Base-by-base conservation (phyloP, 768 basidiomycete genomes). In the Mycena metata region DNA sequence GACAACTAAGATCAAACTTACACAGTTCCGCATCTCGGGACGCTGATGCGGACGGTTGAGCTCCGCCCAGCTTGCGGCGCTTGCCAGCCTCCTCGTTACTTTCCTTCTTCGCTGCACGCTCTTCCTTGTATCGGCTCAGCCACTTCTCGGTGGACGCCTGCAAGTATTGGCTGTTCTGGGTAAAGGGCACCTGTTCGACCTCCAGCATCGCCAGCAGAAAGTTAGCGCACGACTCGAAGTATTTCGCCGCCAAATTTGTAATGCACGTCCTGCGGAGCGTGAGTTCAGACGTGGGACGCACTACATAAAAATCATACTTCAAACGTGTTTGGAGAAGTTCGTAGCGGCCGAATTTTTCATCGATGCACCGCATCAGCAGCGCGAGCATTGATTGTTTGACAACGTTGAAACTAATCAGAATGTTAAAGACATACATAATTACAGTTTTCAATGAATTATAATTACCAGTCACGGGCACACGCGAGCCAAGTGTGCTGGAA, bases 321-420 rank as follows among this genome's bases (percentile, higher is more conserved):
- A 86, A 69, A 58, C 77, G 64, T 5, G 67, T 65, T 47, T 80
- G 73, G 0, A 87, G 79, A 12, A 72, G 42, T 17, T 64, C 76
- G 64, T 85, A 87, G 7, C 79, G 78, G 3, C 79, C 80, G 64
- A 88, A 89, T n/a, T n/a, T n/a, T n/a, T n/a, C n/a, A n/a, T n/a
- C n/a, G n/a, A n/a, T n/a, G n/a, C n/a, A n/a, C n/a, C 76, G 65
- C 5, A 83, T 66, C 15, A 78, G 56, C 41, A 78, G 69, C 17
- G 75, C 72, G 6, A 84, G 73, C 2, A 80, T 75, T 12, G 77
- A 72, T 19, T 60, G 57, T 19, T 70, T 66, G 16, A 79, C 72
- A 17, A 23, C 36, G 23, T 63, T 47, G 56, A 79, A 78, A 64
- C 80, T n/a, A n/a, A n/a, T n/a, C n/a, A n/a, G n/a, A n/a, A n/a